Evolutionary conservation across 768 basidiomycete species (phyloP).

Genomic region (Dioszegia hungarica): DNA sequence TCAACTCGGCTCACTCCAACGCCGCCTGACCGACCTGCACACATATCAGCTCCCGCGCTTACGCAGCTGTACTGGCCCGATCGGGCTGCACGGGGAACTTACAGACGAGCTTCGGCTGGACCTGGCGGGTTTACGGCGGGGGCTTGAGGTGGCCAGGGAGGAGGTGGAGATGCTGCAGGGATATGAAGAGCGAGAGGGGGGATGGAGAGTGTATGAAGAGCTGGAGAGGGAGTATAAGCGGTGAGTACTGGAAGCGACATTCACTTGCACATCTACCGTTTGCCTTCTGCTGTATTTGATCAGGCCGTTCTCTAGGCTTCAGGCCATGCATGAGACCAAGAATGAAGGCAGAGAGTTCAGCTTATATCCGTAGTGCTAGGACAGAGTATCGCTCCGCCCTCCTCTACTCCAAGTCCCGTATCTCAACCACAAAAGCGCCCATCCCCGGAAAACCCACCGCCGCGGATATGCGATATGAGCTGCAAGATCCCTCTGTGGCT

Average conservation of each 20-base stretch:
- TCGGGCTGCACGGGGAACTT: constrained; percentile 65
- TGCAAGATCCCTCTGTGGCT: constrained; percentile 57
- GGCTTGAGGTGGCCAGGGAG: constrained; percentile 60
- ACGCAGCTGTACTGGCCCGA: constrained; percentile 63
- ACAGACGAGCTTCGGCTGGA: constrained; percentile 74
- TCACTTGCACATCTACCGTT: too few species aligned
- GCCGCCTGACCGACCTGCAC: constrained; percentile 58
- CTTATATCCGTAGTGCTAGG: too few species aligned
- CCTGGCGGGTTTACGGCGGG: constrained; percentile 58
- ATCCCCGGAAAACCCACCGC: constrained; percentile 67
- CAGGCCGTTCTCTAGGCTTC: too few species aligned
- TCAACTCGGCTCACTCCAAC: constrained; percentile 1
- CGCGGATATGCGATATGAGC: constrained; percentile 63
- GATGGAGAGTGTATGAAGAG: background rate
- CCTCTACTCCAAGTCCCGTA: background rate
- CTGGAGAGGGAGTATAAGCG: background rate
- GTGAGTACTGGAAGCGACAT: background rate
- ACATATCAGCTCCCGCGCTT: constrained; percentile 73
- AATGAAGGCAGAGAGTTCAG: too few species aligned
- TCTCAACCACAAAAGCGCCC: constrained; percentile 60
- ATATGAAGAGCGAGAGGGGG: background rate
- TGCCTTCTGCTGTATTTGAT: too few species aligned
- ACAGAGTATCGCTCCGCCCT: background rate
- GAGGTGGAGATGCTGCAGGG: background rate
- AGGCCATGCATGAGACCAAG: too few species aligned